Evolutionary conservation across 441 rosid species (phyloP).

Genomic region (Populus hybrid): DNA sequence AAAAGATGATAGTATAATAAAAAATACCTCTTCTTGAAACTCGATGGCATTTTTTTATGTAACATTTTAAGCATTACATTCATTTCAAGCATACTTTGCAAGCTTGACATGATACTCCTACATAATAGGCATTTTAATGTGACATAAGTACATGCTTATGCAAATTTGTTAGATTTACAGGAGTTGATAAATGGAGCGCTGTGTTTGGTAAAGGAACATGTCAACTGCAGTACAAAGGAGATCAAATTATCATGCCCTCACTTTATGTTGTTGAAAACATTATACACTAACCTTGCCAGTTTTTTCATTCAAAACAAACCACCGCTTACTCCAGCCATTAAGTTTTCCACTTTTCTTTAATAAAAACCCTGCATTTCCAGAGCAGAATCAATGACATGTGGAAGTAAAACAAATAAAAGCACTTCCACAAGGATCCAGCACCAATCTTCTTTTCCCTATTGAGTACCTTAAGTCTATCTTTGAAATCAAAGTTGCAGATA

Average conservation of each 20-base stretch:
- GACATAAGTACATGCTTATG: background rate
- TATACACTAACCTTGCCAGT: constrained; percentile 69
- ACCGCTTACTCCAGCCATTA: constrained; percentile 87
- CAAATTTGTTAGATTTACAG: background rate
- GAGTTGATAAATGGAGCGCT: background rate
- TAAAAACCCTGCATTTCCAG: constrained; percentile 22
- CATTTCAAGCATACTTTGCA: background rate
- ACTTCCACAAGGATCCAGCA: background rate
- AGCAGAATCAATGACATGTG: background rate
- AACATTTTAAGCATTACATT: background rate
- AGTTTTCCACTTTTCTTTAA: constrained; percentile 91
- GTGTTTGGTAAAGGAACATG: background rate
- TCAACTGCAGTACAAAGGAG: background rate
- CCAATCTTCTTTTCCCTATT: background rate
- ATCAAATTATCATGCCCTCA: background rate
- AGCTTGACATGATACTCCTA: background rate
- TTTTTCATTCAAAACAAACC: constrained; percentile 98
- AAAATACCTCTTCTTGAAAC: background rate
- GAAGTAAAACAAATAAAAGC: background rate
- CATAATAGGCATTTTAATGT: background rate
- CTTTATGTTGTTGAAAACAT: background rate
- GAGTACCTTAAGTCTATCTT: background rate
- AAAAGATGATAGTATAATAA: background rate
- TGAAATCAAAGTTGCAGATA: background rate
- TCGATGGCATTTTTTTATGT: background rate